Conservation (phyloP, 768 basidiomycete species). For the Leucocoprinus sp. region DNA sequence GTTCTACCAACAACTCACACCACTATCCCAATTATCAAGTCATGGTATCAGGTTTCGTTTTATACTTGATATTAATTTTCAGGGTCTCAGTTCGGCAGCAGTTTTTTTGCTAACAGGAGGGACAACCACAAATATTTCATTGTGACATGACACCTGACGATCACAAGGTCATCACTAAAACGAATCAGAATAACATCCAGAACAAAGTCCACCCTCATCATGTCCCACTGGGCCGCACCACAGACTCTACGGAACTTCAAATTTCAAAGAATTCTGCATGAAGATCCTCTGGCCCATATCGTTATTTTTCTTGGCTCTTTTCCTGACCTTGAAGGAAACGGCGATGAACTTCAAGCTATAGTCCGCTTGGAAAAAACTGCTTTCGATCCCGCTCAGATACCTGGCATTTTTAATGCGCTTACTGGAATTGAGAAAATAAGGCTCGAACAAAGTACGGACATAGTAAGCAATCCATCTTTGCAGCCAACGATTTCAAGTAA, state of each 20-base stretch:
- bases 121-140: too few species aligned
- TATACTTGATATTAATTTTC: too few species aligned
- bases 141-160: too few species aligned
- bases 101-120: too few species aligned
- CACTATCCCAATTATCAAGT: too few species aligned
- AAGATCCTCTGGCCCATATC: constrained; percentile 56
- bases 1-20: too few species aligned
- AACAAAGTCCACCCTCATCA: too few species aligned
- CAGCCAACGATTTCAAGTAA: too few species aligned
- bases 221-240: constrained; percentile 27
- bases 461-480: constrained; percentile 39
- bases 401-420: constrained; percentile 27
- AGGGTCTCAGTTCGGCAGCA: too few species aligned
- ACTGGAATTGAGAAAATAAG: constrained; percentile 35
- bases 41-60: too few species aligned
- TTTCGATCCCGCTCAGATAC: constrained; percentile 36
- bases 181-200: too few species aligned
- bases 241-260: constrained; percentile 38
- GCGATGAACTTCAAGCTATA: constrained; percentile 40
- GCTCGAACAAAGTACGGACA: constrained; percentile 56
- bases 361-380: constrained; percentile 75
- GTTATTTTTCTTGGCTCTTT: constrained; percentile 65
- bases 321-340: constrained; percentile 20
- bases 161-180: too few species aligned
- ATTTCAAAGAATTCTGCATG: constrained; percentile 49